These are phyloP conservation scores for Chaetomidium leptoderma DNA, from an alignment of 495 filamentous ascomycete species.

Conservation along the genomic window DNA sequence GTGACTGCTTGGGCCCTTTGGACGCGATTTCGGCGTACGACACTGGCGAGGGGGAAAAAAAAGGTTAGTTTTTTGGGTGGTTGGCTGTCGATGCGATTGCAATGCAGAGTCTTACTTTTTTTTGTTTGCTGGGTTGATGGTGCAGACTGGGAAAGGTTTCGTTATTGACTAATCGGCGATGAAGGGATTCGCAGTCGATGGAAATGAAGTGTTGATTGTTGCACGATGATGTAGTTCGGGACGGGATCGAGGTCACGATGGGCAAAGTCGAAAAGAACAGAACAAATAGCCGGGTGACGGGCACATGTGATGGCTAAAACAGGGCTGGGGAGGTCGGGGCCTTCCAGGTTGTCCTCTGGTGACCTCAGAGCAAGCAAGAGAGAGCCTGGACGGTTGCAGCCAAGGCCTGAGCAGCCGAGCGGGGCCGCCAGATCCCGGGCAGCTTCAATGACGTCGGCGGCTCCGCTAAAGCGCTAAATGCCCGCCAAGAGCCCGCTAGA, in stretches of 20 bases:
- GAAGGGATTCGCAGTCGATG: neutral
- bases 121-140: neutral
- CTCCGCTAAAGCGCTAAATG: constrained; percentile 21
- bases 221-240: neutral
- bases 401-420: constrained; percentile 3
- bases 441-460: constrained; percentile 31
- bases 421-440: neutral
- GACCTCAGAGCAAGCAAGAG: constrained; percentile 21
- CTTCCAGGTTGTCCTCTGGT: neutral
- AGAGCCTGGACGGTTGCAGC: constrained; percentile 8
- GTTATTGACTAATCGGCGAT: neutral
- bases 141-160: neutral
- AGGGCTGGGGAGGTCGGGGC: constrained; percentile 14
- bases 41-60: constrained; percentile 50
- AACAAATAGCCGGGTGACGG: constrained; percentile 11
- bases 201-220: neutral
- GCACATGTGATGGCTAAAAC: constrained; percentile 28
- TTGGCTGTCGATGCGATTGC: no score
- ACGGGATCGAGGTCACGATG: neutral
- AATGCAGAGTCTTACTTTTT: constrained; percentile 8
- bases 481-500: neutral
- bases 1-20: constrained; percentile 65
- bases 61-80: neutral
- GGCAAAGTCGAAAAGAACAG: neutral
- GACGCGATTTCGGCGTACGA: constrained; percentile 74